Percentiles rank a stretch among this genome's conserved stretches.
phyloP scores from a whole-genome alignment of 352 stramenopile genomes.

The Globisporangium acanthophoron region DNA sequence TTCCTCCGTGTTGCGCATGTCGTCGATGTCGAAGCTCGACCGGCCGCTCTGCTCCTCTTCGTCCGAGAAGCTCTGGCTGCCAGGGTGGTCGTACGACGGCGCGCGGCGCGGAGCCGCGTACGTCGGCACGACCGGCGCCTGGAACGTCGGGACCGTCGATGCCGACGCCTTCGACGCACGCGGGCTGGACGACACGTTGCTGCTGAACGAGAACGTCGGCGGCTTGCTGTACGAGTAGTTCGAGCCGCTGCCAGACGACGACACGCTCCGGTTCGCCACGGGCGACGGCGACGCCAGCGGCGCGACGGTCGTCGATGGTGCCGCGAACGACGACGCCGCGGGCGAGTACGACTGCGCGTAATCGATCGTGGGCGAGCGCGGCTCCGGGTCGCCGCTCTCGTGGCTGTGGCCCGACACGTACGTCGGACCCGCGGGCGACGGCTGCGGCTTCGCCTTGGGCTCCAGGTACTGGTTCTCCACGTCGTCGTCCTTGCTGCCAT shows the following conservation, averaged over 20 bases:
- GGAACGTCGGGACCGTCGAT: slow-evolving; percentile 10
- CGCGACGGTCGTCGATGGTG: not conserved
- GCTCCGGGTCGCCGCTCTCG: slow-evolving; percentile 14
- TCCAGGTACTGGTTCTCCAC: slow-evolving; percentile 58
- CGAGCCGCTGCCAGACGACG: slow-evolving; percentile 5
- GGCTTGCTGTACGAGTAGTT: slow-evolving; percentile 8
- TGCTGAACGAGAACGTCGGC: slow-evolving; percentile 19
- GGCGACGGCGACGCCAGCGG: slow-evolving; percentile 3
- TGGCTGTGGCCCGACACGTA: slow-evolving; percentile 31
- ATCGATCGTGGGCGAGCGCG: slow-evolving; percentile 42
- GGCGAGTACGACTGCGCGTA: slow-evolving; percentile 49
- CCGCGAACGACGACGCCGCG: slow-evolving; percentile 10
- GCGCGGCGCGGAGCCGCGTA: not conserved
- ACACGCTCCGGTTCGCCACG: slow-evolving; percentile 1
- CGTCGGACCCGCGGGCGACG: slow-evolving; percentile 19
- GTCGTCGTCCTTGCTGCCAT: slow-evolving; percentile 41
- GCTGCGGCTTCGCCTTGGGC: slow-evolving; percentile 48
- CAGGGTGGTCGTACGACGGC: slow-evolving; percentile 21
- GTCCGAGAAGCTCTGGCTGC: slow-evolving; percentile 15
- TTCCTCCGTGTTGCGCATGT: slow-evolving; percentile 61
- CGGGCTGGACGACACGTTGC: slow-evolving; percentile 15
- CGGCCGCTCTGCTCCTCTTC: slow-evolving; percentile 38
- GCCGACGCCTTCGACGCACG: slow-evolving; percentile 5
- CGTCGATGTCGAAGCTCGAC: slow-evolving; percentile 81
- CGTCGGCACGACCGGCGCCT: slow-evolving; percentile 20